These are phyloP conservation scores for Geotrichum citri-aurantii DNA, from an alignment of 1,139 yeast species.

Conservation along the genomic window DNA sequence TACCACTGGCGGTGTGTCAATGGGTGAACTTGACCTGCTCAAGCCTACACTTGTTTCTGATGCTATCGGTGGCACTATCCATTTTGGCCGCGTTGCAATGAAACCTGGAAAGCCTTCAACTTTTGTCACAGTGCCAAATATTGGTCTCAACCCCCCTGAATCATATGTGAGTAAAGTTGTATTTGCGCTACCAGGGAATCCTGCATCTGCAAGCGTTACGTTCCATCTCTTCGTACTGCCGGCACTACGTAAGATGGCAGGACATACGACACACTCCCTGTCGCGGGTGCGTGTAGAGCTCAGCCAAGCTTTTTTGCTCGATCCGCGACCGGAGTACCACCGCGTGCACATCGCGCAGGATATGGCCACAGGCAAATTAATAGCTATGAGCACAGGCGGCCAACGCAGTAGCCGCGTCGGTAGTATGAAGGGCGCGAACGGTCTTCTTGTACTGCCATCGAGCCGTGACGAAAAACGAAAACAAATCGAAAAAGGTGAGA, in stretches of 20 bases:
- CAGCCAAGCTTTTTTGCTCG: slow-evolving; percentile 34
- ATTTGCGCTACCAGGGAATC: slow-evolving; percentile 50
- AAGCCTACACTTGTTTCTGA: slow-evolving; percentile 43
- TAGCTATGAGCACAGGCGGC: slow-evolving; percentile 43
- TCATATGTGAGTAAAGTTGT: slow-evolving; percentile 24
- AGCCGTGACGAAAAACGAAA: slow-evolving; percentile 9
- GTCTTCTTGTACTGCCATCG: slow-evolving; percentile 40
- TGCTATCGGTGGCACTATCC: slow-evolving; percentile 40
- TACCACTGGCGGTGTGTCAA: slow-evolving; percentile 52
- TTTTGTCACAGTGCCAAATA: slow-evolving; percentile 41
- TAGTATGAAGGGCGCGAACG: slow-evolving; percentile 44
- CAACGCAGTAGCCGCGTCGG: slow-evolving; percentile 48
- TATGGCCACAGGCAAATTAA: slow-evolving; percentile 20
- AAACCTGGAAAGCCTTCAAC: slow-evolving; percentile 54
- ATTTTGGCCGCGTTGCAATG: slow-evolving; percentile 50
- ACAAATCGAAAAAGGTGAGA: slow-evolving; percentile 16
- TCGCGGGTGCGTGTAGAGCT: slow-evolving; percentile 35
- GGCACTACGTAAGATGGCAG: slow-evolving; percentile 37
- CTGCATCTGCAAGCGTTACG: slow-evolving; percentile 48
- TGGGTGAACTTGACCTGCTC: slow-evolving; percentile 48
- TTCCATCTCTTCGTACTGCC: slow-evolving; percentile 45
- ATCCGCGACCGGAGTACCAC: slow-evolving; percentile 48
- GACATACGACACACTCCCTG: slow-evolving; percentile 23
- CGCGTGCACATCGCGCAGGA: slow-evolving; percentile 37
- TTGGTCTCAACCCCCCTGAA: slow-evolving; percentile 13